A percentile compares a stretch with the other conserved stretches of the same genome.
These are phyloP conservation scores for Bidens hawaiensis DNA, from an alignment of 140 eudicot species.

Conservation along the genomic window DNA sequence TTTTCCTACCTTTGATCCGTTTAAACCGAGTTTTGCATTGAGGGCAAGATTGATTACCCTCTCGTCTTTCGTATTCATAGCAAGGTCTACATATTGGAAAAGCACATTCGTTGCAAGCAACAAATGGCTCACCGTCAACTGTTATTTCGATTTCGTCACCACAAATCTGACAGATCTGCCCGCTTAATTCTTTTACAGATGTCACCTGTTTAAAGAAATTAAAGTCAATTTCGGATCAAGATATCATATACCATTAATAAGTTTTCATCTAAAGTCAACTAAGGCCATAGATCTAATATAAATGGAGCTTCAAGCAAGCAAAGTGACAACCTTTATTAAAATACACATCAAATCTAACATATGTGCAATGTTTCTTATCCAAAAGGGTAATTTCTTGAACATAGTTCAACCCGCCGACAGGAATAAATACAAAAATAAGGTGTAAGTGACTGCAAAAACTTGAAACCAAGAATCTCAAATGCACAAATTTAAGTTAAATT, in stretches of 20 bases:
- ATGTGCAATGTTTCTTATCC: conserved; percentile 15
- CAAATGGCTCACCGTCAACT: conserved; percentile 81
- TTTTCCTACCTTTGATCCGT: conserved; percentile 71
- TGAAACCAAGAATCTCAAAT: no score
- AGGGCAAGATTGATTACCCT: conserved; percentile 97
- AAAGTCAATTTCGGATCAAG: conserved; percentile 31
- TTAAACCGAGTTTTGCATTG: conserved; percentile 96
- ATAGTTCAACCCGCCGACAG: conserved; percentile 27
- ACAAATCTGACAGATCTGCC: conserved; percentile 95
- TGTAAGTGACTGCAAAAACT: no score
- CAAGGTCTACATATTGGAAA: conserved; percentile 95
- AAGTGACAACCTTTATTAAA: conserved; percentile 6
- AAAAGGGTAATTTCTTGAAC: conserved; percentile 15
- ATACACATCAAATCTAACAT: conserved; percentile 15
- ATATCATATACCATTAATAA: conserved; percentile 10
- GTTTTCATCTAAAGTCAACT: conserved; percentile 14
- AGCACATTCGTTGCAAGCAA: conserved; percentile 98
- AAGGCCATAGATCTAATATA: conserved; percentile 17
- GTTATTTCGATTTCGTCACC: conserved; percentile 93
- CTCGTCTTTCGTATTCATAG: conserved; percentile 95
- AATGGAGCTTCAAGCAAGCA: not conserved
- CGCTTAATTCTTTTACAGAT: conserved; percentile 90
- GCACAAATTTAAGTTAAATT: no score
- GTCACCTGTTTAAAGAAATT: conserved; percentile 65
- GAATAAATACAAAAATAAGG: conserved; percentile 9